A percentile compares a stretch with the other conserved stretches of the same genome.
phyloP scores from a whole-genome alignment of 2,329 filamentous ascomycete genomes.

The Lachnellula subtilissima region DNA sequence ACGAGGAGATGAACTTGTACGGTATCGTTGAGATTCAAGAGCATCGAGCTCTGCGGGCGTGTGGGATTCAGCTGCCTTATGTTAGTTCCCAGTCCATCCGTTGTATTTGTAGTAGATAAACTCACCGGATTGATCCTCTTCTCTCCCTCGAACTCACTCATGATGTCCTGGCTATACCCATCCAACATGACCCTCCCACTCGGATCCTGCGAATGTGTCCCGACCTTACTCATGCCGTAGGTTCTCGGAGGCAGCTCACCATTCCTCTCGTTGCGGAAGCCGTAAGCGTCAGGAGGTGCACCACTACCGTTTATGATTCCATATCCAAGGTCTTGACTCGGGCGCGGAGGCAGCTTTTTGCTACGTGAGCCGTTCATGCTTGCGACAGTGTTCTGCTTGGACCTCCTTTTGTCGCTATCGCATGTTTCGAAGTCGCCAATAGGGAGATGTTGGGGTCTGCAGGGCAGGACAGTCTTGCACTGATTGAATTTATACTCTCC shows the following conservation, averaged over 20 bases:
- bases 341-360: conserved; percentile 16
- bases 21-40: conserved; percentile 61
- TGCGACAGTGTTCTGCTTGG: background rate
- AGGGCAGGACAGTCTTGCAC: background rate
- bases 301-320: conserved; percentile 3
- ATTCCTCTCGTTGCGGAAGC: conserved; percentile 8
- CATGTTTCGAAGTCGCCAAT: conserved; percentile 1
- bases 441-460: background rate
- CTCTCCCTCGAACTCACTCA: conserved; percentile 50
- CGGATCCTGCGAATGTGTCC: conserved; percentile 24
- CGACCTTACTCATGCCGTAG: conserved; percentile 9
- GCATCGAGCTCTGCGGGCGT: conserved; percentile 49
- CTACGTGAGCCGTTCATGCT: conserved; percentile 8
- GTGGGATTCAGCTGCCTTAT: conserved; percentile 44
- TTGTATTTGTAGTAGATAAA: background rate
- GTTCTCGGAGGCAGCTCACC: conserved; percentile 9
- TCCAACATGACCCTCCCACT: conserved; percentile 50
- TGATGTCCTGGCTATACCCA: conserved; percentile 53
- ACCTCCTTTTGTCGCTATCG: conserved; percentile 4
- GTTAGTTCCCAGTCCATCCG: conserved; percentile 6
- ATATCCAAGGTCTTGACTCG: conserved; percentile 20
- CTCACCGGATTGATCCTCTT: conserved; percentile 54
- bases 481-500: background rate
- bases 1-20: conserved; percentile 89
- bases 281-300: conserved; percentile 10